phyloP scores from a whole-genome alignment of 2,329 filamentous ascomycete species.

The Apiospora pterosperma region DNA sequence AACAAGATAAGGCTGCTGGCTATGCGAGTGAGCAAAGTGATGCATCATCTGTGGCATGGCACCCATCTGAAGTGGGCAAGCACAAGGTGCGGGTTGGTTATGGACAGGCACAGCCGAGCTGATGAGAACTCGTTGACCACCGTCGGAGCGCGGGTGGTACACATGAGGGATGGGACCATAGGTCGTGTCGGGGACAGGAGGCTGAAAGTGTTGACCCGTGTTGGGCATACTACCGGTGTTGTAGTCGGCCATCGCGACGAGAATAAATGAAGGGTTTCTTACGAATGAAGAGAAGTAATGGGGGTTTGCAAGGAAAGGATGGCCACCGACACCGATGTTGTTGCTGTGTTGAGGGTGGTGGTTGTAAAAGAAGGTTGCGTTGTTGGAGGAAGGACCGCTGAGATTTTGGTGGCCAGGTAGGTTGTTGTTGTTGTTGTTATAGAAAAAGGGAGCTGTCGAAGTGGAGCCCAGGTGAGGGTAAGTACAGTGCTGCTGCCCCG shows the following conservation, averaged over 20 bases:
- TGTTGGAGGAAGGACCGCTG: neutral
- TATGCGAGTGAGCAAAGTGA: neutral
- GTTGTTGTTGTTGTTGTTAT: neutral
- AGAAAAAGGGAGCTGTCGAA: neutral
- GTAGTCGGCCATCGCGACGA: constrained; percentile 34
- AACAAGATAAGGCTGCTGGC: neutral
- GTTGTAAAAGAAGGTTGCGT: neutral
- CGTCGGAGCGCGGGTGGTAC: constrained; percentile 53
- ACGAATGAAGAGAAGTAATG: constrained; percentile 10
- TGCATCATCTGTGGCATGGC: neutral
- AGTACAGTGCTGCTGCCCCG: constrained; percentile 5
- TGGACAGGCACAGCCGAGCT: neutral
- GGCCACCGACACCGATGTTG: constrained; percentile 2
- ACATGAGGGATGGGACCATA: constrained; percentile 52
- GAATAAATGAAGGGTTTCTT: constrained; percentile 13
- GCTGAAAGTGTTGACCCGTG: constrained; percentile 51
- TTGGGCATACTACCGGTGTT: constrained; percentile 38
- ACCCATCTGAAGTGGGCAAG: constrained; percentile 4
- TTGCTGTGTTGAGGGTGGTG: constrained; percentile 2
- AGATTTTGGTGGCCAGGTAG: neutral
- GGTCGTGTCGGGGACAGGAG: constrained; percentile 55
- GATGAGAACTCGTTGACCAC: constrained; percentile 15
- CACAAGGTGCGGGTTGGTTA: neutral
- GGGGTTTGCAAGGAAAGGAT: constrained; percentile 10
- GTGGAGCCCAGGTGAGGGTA: neutral